Evolutionary conservation across 1,284 basidiomycete genomes (phyloP).

Genomic region (Hortiboletus rubellus): DNA sequence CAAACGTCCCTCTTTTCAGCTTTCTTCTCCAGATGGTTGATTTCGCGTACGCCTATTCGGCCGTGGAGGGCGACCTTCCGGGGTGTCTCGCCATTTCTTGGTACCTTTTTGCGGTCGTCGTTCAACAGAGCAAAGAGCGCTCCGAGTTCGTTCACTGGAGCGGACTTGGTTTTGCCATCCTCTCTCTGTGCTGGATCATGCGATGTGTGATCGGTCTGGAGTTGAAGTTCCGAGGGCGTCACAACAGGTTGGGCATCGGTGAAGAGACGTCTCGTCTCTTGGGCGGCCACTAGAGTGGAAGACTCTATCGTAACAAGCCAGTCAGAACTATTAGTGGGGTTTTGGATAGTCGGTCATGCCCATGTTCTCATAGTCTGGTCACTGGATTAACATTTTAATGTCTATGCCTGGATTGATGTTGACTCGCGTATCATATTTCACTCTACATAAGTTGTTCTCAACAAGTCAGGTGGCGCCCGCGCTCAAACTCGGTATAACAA

Average conservation of each 20-base stretch:
- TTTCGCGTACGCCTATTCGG: constrained; percentile 88
- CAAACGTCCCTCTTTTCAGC: constrained; percentile 33
- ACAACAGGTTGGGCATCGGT: constrained; percentile 36
- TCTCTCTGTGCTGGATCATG: constrained; percentile 83
- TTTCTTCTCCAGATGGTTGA: constrained; percentile 91
- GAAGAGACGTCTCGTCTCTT: constrained; percentile 36
- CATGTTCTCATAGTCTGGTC: neutral
- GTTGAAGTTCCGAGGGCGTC: constrained; percentile 35
- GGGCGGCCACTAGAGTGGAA: constrained; percentile 25
- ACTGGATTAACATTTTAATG: neutral
- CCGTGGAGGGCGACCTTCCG: constrained; percentile 87
- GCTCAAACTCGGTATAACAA: constrained; percentile 4
- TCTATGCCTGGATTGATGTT: constrained; percentile 14
- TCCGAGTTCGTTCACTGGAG: constrained; percentile 86
- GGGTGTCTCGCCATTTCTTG: constrained; percentile 85
- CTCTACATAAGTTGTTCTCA: constrained; percentile 20
- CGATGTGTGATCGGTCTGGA: constrained; percentile 66
- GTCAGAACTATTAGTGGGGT: neutral
- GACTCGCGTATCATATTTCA: constrained; percentile 13
- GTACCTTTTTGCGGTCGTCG: constrained; percentile 85
- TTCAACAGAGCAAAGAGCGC: constrained; percentile 52
- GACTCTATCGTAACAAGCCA: neutral
- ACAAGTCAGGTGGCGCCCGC: constrained; percentile 8
- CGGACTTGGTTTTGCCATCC: constrained; percentile 82
- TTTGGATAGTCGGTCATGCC: constrained; percentile 6